Base-by-base conservation (phyloP, 345 rosid genomes). In the Pistacia vera region DNA sequence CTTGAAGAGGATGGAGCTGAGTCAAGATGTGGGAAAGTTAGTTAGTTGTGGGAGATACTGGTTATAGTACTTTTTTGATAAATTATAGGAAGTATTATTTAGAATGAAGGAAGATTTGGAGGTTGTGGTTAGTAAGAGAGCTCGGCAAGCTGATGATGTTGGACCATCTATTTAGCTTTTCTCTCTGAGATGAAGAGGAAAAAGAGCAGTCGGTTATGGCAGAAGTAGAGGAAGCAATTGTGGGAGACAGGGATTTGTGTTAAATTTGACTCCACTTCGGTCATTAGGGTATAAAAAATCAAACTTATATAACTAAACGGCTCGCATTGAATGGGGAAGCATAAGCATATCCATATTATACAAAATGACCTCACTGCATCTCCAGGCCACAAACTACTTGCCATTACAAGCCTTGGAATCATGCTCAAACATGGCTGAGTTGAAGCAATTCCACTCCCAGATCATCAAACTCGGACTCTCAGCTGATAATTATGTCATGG, bases 41-140 rank as follows among this genome's bases (percentile, higher is more conserved):
- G 85, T 85, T 46, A 81, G 80, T 58, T 83, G 88, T 35, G 86
- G 81, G 65, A 81, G 74, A 70, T 85, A 71, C 63, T 77, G 81
- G 18, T 70, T 86, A 57, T 80, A 83, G 75, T 81, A 25, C 75
- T 79, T 80, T 58, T 81, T 86, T 48, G 82, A 75, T 51, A 86
- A 76, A 74, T 74, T 83, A 13, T 85, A 86, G 76, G 77, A 69
- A 83, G 85, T 83, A 30, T 81, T 64, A 33, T 48, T 76, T n/a
- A 80, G 78, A 54, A 86, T 84, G 90, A 84, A 75, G 46, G 78
- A 70, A 72, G 81, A 76, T 72, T 75, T 86, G 14, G 85, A 80
- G 87, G 84, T 30, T 71, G 86, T 36, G 74, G 84, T 68, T 60
- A 71, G 25, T 60, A 73, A 68, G 68, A 86, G 79, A 75, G n/a